Conservation (phyloP, 2,329 filamentous ascomycete genomes). For the Stagonosporopsis cucurbitacearum region DNA sequence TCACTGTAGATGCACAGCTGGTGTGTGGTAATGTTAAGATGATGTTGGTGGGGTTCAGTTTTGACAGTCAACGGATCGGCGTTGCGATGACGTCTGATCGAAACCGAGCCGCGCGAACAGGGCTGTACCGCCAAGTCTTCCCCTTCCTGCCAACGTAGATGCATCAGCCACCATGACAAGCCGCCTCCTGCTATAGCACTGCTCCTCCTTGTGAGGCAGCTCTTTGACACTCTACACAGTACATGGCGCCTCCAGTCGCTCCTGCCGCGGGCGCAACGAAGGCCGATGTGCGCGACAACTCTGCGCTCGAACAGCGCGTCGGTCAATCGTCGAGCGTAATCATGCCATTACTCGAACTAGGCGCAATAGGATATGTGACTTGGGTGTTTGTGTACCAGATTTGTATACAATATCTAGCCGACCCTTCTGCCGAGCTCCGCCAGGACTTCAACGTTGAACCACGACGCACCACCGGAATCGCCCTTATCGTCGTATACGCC, state of each 20-base stretch:
- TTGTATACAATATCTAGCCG: constrained; percentile 74
- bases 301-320: constrained; percentile 42
- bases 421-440: constrained; percentile 45
- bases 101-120: neutral
- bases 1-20: neutral
- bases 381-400: constrained; percentile 69
- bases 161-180: constrained; percentile 3
- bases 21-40: neutral
- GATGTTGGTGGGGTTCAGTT: neutral
- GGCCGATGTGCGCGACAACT: constrained; percentile 29
- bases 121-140: constrained; percentile 12
- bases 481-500: constrained; percentile 75
- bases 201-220: constrained; percentile 8
- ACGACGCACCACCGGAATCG: constrained; percentile 66
- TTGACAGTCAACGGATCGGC: neutral
- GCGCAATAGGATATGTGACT: constrained; percentile 70
- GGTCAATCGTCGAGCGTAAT: constrained; percentile 68
- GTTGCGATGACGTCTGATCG: constrained; percentile 4
- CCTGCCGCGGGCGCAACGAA: constrained; percentile 29
- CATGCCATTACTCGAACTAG: constrained; percentile 73
- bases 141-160: neutral
- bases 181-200: neutral
- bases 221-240: constrained; percentile 20
- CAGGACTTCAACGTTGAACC: constrained; percentile 34
- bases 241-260: constrained; percentile 29